These are phyloP conservation scores for Simplicillium aogashimaense DNA, from an alignment of 2,329 filamentous ascomycete species.

Conservation along the genomic window DNA sequence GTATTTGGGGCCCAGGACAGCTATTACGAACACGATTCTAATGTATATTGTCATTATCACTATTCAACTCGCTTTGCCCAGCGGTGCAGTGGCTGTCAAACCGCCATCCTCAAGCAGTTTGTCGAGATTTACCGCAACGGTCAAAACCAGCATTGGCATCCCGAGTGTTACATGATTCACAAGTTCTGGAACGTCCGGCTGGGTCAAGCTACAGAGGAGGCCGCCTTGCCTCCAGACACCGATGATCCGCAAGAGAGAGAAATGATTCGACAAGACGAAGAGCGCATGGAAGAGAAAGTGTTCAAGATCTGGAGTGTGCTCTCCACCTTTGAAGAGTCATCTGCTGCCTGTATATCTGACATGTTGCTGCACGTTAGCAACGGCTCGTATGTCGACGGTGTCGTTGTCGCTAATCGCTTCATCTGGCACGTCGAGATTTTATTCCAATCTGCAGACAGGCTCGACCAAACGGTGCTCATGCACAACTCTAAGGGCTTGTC, in stretches of 20 bases:
- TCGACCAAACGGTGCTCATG: conserved; percentile 63
- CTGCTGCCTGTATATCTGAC: conserved; percentile 94
- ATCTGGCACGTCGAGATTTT: conserved; percentile 93
- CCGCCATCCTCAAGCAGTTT: conserved; percentile 95
- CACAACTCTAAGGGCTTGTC: conserved; percentile 73
- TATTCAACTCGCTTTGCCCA: conserved; percentile 97
- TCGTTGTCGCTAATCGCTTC: conserved; percentile 90
- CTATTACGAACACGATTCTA: conserved; percentile 95
- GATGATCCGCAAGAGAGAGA: conserved; percentile 57
- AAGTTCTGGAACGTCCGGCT: conserved; percentile 99
- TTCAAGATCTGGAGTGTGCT: conserved; percentile 97
- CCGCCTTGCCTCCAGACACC: conserved; percentile 28
- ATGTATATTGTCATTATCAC: conserved; percentile 97
- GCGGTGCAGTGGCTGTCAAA: conserved; percentile 91
- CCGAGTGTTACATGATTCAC: conserved; percentile 99
- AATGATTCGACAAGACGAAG: conserved; percentile 73
- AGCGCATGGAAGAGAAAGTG: conserved; percentile 94
- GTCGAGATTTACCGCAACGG: conserved; percentile 98
- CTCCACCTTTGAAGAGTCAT: conserved; percentile 94
- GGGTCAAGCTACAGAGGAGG: conserved; percentile 46
- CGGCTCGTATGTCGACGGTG: conserved; percentile 88
- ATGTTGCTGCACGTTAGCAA: conserved; percentile 99
- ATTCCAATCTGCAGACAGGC: conserved; percentile 76
- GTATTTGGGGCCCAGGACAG: conserved; percentile 98
- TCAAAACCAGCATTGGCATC: conserved; percentile 98